A percentile compares a stretch with the other conserved stretches of the same genome.
Evolutionary conservation across 805 yeast species (phyloP).

Genomic region (Schwanniomyces yamadae): DNA sequence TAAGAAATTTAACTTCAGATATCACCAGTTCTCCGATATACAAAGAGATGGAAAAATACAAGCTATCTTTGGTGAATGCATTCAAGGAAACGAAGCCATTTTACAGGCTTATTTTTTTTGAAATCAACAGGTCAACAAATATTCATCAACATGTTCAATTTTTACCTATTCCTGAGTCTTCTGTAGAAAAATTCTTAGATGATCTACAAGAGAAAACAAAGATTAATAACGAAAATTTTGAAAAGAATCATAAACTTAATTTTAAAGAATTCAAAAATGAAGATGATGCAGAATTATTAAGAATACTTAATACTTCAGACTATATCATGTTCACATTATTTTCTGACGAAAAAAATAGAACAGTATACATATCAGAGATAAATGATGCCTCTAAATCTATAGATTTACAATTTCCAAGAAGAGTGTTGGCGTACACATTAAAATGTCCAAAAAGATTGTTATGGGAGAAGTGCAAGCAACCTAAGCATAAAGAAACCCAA

Average conservation of each 20-base stretch:
- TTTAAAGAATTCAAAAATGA: conserved; percentile 36
- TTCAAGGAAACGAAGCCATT: conserved; percentile 37
- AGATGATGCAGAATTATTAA: conserved; percentile 17
- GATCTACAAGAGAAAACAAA: conserved; percentile 44
- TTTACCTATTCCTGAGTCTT: conserved; percentile 60
- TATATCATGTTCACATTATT: conserved; percentile 35
- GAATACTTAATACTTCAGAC: conserved; percentile 30
- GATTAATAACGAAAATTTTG: conserved; percentile 48
- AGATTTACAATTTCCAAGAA: conserved; percentile 83
- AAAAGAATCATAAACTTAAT: conserved; percentile 40
- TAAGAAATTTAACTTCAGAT: conserved; percentile 17
- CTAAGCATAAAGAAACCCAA: conserved; percentile 55
- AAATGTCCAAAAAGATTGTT: conserved; percentile 59
- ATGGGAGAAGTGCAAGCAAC: conserved; percentile 79
- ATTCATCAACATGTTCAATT: conserved; percentile 78
- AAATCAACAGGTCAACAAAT: conserved; percentile 60
- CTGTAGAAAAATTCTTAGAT: conserved; percentile 42
- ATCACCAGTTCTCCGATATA: conserved; percentile 28
- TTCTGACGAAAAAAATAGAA: conserved; percentile 17
- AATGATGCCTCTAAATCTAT: conserved; percentile 36
- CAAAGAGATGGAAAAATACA: conserved; percentile 48
- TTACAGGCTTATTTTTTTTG: conserved; percentile 61
- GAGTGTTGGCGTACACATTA: conserved; percentile 66
- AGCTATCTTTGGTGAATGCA: conserved; percentile 50
- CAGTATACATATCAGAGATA: conserved; percentile 18